Conservation (phyloP, 2,329 filamentous ascomycete species). For the Hymenoscyphus fructigenus region DNA sequence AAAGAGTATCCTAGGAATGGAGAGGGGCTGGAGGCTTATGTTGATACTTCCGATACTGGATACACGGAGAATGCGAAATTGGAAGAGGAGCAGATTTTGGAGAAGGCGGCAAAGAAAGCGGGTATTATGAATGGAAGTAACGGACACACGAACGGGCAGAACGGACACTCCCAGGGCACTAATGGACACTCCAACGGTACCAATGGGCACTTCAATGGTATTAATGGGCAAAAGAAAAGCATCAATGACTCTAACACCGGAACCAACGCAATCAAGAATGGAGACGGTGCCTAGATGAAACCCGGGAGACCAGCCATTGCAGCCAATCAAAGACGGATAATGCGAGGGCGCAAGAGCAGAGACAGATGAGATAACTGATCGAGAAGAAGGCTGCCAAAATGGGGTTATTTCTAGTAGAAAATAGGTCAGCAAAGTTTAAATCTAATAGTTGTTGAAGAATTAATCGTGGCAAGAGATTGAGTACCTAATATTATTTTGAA, state of each 20-base stretch:
- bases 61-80: conserved; percentile 39
- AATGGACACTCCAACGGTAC: neutral
- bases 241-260: neutral
- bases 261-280: neutral
- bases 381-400: too few species aligned
- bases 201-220: neutral
- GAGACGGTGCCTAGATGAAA: too few species aligned
- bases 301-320: too few species aligned
- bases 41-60: conserved; percentile 68
- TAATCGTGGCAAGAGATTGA: too few species aligned
- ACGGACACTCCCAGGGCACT: neutral
- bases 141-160: conserved; percentile 12
- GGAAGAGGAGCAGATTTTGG: conserved; percentile 30
- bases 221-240: neutral
- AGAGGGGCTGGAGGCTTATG: conserved; percentile 66
- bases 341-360: too few species aligned
- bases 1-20: conserved; percentile 62
- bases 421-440: too few species aligned
- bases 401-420: too few species aligned
- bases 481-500: too few species aligned
- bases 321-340: too few species aligned
- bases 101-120: conserved; percentile 29
- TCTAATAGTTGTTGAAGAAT: too few species aligned
- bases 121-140: conserved; percentile 26
- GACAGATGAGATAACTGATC: too few species aligned